Percentiles rank a stretch among this genome's conserved stretches.
These are phyloP conservation scores for Boletus tylopilopsis DNA, from an alignment of 768 basidiomycete species.

Conservation along the genomic window DNA sequence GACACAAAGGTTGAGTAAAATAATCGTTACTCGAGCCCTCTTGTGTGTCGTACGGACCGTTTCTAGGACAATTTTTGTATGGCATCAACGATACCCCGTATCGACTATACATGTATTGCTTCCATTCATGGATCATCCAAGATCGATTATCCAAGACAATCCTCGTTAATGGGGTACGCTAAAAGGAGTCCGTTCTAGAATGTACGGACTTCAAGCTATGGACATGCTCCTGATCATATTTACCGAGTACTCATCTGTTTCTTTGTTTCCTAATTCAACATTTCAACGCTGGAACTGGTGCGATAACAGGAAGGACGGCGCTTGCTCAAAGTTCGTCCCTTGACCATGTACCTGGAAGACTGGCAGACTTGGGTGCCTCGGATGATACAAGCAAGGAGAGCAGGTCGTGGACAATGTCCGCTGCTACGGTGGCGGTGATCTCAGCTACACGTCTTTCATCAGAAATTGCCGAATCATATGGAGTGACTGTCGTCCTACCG, in stretches of 20 bases:
- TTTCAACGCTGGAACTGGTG: neutral
- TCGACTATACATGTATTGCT: conserved; percentile 9
- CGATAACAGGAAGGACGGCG: neutral
- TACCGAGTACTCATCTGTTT: no score
- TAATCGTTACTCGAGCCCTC: neutral
- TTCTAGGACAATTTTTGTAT: conserved; percentile 11
- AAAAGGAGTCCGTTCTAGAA: neutral
- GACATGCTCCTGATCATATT: neutral
- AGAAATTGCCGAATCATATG: neutral
- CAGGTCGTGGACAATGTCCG: conserved; percentile 45
- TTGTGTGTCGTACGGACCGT: conserved; percentile 19
- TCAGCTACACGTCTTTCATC: conserved; percentile 25
- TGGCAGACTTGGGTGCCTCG: conserved; percentile 20
- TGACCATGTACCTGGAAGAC: conserved; percentile 4
- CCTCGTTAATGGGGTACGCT: no score
- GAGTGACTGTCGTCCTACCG: conserved; percentile 8
- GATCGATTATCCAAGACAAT: no score
- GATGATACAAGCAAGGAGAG: conserved; percentile 36
- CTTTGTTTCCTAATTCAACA: no score
- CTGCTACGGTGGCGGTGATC: conserved; percentile 41
- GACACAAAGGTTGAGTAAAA: conserved; percentile 32
- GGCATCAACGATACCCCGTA: conserved; percentile 24
- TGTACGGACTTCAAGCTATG: neutral
- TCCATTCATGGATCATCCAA: neutral
- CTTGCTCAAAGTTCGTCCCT: conserved; percentile 22